Evolutionary conservation across 805 yeast species (phyloP), one percentile per base, ranked within the genome.

Genomic region (Candida silvatica): DNA sequence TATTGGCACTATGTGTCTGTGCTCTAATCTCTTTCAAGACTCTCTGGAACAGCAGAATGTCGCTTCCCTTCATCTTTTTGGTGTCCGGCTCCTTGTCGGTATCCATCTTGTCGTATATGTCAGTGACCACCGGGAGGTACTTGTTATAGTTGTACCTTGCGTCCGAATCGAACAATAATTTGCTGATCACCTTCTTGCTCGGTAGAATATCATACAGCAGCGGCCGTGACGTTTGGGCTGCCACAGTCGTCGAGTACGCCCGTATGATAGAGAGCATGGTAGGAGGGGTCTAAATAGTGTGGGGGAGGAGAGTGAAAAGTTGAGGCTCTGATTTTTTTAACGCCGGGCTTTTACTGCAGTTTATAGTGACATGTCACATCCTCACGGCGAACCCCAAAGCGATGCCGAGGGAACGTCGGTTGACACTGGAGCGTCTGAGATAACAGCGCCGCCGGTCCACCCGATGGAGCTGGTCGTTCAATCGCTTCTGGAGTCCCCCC

Each of bases 141-240:
- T 73, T 75, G 9, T 56, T 54, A 43, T 70, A 74, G 1, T 75
- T 63, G 27, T 75, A 61, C 31, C 74, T 58, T 29, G 81, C 64
- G 51, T 80, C 83, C 41, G 74, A 62, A 47, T 82, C 88, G 50
- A 81, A 82, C 5, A 82, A 59, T 15, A 78, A 61, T 33, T 73
- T 59, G 42, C 78, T 79, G 32, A 80, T 52, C 17, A 69, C 58
- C 38, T 69, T 69, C 51, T 71, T 71, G 16, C 69, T 62, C 4
- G 94, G 92, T 7, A 82, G 66, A 2, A 74, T 49, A 17, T 64
- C 69, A 18, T 58, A 46, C 4, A 73, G 48, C 3, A 63, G 49
- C 2, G 73, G 74, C 26, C 62, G 47, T 7, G 20, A n/a, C n/a
- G n/a, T n/a, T n/a, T n/a, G n/a, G 11, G 7, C 11, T 22, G 24